Percentiles rank a stretch among this genome's conserved stretches.
Conservation (phyloP, 257 asterid genomes). For the Nemophila menziesii region DNA sequence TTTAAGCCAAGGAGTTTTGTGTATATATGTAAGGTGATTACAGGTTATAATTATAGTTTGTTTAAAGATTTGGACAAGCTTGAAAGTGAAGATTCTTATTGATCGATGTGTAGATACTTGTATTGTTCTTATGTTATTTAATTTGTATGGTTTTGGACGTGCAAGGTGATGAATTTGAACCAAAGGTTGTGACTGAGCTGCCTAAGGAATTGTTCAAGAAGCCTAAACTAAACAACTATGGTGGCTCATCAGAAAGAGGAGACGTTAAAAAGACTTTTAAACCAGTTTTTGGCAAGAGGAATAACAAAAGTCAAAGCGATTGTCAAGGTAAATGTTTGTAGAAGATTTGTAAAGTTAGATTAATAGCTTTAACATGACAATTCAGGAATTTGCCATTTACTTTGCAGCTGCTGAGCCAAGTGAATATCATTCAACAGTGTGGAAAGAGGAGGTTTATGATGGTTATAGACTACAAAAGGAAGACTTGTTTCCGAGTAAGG, state of each 20-base stretch:
- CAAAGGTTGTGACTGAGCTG: constrained; percentile 47
- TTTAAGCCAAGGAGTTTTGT: not conserved
- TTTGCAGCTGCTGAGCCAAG: constrained; percentile 5
- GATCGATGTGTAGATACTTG: not conserved
- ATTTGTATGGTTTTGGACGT: constrained; percentile 6
- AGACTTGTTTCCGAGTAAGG: not conserved
- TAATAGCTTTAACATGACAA: constrained; percentile 1
- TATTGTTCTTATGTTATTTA: not conserved
- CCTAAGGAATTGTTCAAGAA: constrained; percentile 45
- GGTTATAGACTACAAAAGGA: constrained; percentile 1
- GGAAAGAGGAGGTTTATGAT: constrained; percentile 1
- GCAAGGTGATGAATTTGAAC: constrained; percentile 41
- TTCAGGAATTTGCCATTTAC: not conserved
- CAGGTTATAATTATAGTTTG: not conserved
- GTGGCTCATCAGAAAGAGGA: constrained; percentile 6
- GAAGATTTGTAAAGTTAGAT: not conserved
- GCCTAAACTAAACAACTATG: constrained; percentile 34
- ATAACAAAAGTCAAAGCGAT: constrained; percentile 14
- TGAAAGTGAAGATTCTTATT: not conserved
- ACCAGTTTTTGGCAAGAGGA: constrained; percentile 28
- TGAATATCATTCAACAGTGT: not conserved
- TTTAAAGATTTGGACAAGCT: not conserved
- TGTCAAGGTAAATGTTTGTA: constrained; percentile 23
- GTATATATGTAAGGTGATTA: not conserved
- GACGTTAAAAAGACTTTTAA: constrained; percentile 13